phyloP scores from a whole-genome alignment of 768 basidiomycete genomes.

The Lactarius trivialis region DNA sequence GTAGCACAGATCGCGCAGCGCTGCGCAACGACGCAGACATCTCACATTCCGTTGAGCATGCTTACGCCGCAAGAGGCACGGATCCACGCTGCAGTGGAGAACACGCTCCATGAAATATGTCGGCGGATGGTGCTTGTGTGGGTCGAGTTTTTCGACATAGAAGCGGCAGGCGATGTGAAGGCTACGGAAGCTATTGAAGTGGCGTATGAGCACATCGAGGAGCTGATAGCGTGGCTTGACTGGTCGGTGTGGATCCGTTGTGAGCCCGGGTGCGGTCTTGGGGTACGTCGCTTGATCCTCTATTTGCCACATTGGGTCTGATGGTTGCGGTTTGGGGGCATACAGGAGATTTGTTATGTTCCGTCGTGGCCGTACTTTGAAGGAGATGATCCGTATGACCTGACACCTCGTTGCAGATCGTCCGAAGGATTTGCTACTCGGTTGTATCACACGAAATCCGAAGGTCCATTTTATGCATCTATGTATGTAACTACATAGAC shows the following conservation, averaged over 20 bases:
- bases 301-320: background rate
- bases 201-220: conserved; percentile 4
- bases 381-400: conserved; percentile 12
- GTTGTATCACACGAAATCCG: background rate
- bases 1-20: conserved; percentile 15
- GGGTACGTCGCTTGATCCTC: conserved; percentile 12
- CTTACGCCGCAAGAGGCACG: conserved; percentile 21
- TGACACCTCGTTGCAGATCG: conserved; percentile 16
- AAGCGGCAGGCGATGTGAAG: conserved; percentile 5
- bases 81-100: conserved; percentile 20
- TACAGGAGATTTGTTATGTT: conserved; percentile 20
- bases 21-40: conserved; percentile 17
- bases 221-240: conserved; percentile 24
- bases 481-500: too few species aligned
- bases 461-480: background rate
- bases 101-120: conserved; percentile 12
- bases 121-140: conserved; percentile 19
- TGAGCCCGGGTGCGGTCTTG: conserved; percentile 14
- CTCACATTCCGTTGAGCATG: background rate
- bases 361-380: conserved; percentile 23
- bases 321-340: background rate
- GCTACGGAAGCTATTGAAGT: background rate
- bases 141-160: conserved; percentile 22
- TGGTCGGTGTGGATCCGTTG: conserved; percentile 24
- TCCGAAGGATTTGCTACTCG: background rate